Percentiles rank a stretch among this genome's conserved stretches.
These are phyloP conservation scores for Thelonectria discophora DNA, from an alignment of 2,329 filamentous ascomycete genomes.

Conservation along the genomic window DNA sequence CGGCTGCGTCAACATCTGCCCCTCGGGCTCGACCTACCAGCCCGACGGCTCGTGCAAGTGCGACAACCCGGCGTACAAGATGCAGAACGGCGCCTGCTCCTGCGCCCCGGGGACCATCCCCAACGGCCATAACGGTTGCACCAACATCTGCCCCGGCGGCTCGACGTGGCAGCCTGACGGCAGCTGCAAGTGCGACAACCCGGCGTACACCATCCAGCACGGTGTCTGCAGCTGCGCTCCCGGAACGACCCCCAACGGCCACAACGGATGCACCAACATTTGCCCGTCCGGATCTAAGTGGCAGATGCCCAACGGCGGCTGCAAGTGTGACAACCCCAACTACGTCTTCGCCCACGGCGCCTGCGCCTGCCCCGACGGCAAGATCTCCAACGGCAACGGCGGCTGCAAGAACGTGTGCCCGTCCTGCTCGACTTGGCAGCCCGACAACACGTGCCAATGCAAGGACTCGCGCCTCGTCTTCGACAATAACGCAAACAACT, in stretches of 20 bases:
- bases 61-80: neutral
- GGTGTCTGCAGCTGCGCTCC: neutral
- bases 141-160: neutral
- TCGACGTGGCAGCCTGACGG: neutral
- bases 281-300: neutral
- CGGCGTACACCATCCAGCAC: neutral
- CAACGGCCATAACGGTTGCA: neutral
- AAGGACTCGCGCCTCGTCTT: neutral
- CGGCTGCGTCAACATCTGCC: neutral
- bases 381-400: neutral
- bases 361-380: neutral
- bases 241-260: neutral
- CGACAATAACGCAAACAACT: neutral
- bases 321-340: neutral
- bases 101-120: neutral
- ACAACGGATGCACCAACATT: neutral
- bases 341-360: neutral
- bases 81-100: neutral
- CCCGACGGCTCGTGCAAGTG: neutral
- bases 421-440: neutral
- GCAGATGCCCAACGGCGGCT: neutral
- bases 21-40: neutral
- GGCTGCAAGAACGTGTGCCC: neutral
- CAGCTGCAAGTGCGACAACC: neutral
- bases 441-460: neutral